Evolutionary conservation across 163 green algal species (phyloP).

Genomic region (Coccomyxa subellipsoidea): DNA sequence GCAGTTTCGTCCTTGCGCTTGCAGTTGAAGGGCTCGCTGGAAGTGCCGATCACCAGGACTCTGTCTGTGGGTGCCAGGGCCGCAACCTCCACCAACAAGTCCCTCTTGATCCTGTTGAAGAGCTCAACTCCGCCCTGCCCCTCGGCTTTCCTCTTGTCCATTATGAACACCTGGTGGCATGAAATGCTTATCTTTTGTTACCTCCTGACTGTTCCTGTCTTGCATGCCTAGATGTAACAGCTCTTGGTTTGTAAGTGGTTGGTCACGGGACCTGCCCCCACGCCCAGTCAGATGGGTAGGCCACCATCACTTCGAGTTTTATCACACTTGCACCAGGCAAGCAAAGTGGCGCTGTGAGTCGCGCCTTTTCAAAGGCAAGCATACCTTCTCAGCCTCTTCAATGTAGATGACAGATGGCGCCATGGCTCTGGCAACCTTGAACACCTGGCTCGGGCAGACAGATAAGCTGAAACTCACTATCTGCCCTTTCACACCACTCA

Average conservation of each 20-base stretch:
- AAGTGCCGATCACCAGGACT: slow-evolving; percentile 80
- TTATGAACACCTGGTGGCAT: slow-evolving; percentile 69
- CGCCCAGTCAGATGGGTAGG: too few relatives aligned
- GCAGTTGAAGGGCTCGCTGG: slow-evolving; percentile 62
- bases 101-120: slow-evolving; percentile 84
- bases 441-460: slow-evolving; percentile 37
- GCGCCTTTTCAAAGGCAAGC: too few relatives aligned
- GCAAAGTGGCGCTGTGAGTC: too few relatives aligned
- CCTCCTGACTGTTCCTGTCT: neutral
- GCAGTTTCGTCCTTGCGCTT: slow-evolving; percentile 80
- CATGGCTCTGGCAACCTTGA: slow-evolving; percentile 67
- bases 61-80: slow-evolving; percentile 52
- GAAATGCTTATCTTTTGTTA: neutral
- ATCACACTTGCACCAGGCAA: too few relatives aligned
- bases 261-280: too few relatives aligned
- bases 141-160: slow-evolving; percentile 80
- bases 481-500: too few relatives aligned
- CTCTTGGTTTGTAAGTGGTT: too few relatives aligned
- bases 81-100: slow-evolving; percentile 67
- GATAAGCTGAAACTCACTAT: too few relatives aligned
- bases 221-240: neutral
- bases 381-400: slow-evolving; percentile 82
- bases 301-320: too few relatives aligned
- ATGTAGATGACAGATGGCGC: slow-evolving; percentile 80
- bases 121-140: slow-evolving; percentile 71